Base-by-base conservation (phyloP, 352 stramenopile species). In the Thalassiosira exigua region DNA sequence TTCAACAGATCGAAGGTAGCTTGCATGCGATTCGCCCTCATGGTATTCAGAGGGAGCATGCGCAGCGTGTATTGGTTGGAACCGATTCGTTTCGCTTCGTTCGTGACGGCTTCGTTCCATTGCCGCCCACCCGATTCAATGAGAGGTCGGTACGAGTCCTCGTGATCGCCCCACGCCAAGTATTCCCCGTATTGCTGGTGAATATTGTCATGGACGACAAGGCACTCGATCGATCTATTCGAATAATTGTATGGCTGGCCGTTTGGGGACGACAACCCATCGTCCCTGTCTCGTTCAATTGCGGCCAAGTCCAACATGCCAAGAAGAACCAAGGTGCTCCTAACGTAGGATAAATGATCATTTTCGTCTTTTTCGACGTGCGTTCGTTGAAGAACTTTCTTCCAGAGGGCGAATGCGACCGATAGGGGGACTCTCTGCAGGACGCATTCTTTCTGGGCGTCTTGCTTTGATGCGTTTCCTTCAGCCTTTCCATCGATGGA, bases 101-200 rank as follows among this genome's bases (percentile, higher is more conserved):
- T n/a, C 60, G 66, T 70, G 11, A 74, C 79, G 41, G 73, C 72
- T 54, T 81, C 26, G 52, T 88, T 83, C 77, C 76, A 88, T 64
- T 32, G 30, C 71, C 70, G 60, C 21, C 51, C 50, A 54, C 75
- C 11, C 14, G 1, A 19, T 71, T 80, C 53, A 24, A 88, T 64
- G 11, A 68, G 36, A 14, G 61, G 74, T 80, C 24, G 48, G 19
- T 53, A 75, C 4, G 56, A 41, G 11, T 39, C 51, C 29, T 81
- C 41, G 24, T 82, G 68, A 30, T 75, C 53, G 36, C 60, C 70
- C 46, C 48, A 79, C 41, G 68, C 66, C 9, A 85, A 57, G 62
- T 81, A 88, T 42, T 88, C 76, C 30, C 81, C 81, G 56, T 88
- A 88, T 68, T 88, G 71, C 71, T 88, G 68, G 56, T 88, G 79